Evolutionary conservation across 2,329 filamentous ascomycete species (phyloP), one percentile per base, ranked within the genome.

Genomic region (Fonsecaea multimorphosa): DNA sequence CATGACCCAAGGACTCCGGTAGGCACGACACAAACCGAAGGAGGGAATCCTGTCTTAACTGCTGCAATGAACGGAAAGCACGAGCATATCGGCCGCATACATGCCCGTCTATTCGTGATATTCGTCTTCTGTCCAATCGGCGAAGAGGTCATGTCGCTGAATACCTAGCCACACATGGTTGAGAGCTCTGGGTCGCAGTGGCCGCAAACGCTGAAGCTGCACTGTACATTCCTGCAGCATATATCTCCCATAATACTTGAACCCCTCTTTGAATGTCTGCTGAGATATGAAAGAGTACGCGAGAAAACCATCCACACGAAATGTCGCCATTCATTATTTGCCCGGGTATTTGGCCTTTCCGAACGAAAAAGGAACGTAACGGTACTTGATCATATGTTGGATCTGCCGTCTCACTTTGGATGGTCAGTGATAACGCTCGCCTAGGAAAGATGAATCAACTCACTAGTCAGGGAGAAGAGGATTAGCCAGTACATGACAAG

Each of bases 331-430:
- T 58, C 54, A 63, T 49, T 40, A 70, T 56, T 70, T 70, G 19
- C 59, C 59, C 16, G 81, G 80, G 78, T 95, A 96, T 76, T 87
- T 89, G 70, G 91, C 85, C 87, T 97, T 97, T 79, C 93, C 93
- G 71, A 96, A 88, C 46, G 91, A 89, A 82, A 97, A 97, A 46
- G 93, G 93, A 32, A 97, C 93, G 77, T 97, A 99, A 81, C 94
- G 92, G 84, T 98, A 99, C 84, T 98, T 99, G 86, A 99, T 94
- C 95, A 99, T 99, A 83, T 98, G 95, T 83, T 99, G 95, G 74
- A 99, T 99, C 83, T 99, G 95, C 84, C 95, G 92, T 80, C 95
- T 89, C 95, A 99, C 93, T 96, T 73, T 32, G 61, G 67, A 24
- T 52, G 24, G 67, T 68, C 58, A 67, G 70, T 52, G 31, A 34